Conservation (phyloP, 2,329 filamentous ascomycete genomes). For the Emmonsiellopsis sp. region DNA sequence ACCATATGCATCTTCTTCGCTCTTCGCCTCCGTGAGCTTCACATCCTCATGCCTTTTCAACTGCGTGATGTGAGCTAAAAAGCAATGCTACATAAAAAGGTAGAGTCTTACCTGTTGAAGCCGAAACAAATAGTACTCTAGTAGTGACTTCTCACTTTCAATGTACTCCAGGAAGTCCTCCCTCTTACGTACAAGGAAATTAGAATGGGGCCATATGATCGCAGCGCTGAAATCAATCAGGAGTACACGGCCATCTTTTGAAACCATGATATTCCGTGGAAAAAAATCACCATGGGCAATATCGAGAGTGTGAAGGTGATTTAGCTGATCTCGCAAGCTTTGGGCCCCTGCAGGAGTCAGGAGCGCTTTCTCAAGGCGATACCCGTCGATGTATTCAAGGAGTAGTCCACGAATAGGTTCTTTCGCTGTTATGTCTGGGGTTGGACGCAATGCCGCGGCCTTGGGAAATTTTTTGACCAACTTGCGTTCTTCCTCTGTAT, state of each 20-base stretch:
- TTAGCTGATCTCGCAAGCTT: too few relatives aligned
- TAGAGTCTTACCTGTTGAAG: neutral
- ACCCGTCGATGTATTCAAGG: too few relatives aligned
- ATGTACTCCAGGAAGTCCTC: neutral
- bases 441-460: too few relatives aligned
- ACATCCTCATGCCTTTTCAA: neutral
- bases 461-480: neutral
- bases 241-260: neutral
- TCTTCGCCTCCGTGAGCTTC: neutral
- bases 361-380: too few relatives aligned
- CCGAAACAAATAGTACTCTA: neutral
- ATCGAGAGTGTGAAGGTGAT: too few relatives aligned
- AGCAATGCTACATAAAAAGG: neutral
- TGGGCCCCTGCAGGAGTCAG: too few relatives aligned
- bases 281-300: neutral
- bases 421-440: too few relatives aligned
- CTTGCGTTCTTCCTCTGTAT: neutral
- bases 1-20: neutral
- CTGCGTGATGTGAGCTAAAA: neutral
- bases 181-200: neutral
- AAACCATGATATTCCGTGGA: conserved; percentile 2
- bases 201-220: neutral
- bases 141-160: neutral
- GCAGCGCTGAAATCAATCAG: conserved; percentile 1
- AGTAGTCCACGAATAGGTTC: too few relatives aligned